These are phyloP conservation scores for Boletus vinaceobasis DNA, from an alignment of 768 basidiomycete species.

Conservation along the genomic window DNA sequence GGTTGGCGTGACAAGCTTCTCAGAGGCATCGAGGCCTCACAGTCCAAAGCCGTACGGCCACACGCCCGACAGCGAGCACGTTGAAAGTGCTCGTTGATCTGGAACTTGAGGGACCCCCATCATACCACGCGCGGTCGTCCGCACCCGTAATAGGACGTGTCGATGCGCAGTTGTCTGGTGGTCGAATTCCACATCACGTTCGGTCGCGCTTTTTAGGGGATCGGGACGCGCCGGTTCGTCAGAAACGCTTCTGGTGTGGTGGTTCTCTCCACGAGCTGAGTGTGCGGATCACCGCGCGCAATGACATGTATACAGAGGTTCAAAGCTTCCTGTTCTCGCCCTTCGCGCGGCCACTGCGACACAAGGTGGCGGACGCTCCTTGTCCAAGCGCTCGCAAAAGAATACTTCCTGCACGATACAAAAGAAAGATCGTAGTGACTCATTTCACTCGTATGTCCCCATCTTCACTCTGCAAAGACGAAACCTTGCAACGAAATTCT, in stretches of 20 bases:
- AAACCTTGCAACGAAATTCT: slow-evolving; percentile 88
- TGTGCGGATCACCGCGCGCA: slow-evolving; percentile 56
- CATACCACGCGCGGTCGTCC: slow-evolving; percentile 82
- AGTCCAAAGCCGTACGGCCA: slow-evolving; percentile 48
- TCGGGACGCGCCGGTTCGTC: slow-evolving; percentile 49
- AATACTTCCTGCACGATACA: neutral
- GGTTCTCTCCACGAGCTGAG: slow-evolving; percentile 71
- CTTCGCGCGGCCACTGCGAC: slow-evolving; percentile 79
- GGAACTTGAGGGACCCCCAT: slow-evolving; percentile 70
- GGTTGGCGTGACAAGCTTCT: slow-evolving; percentile 49
- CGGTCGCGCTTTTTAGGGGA: neutral
- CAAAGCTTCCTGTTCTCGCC: slow-evolving; percentile 75
- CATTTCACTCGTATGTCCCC: slow-evolving; percentile 81
- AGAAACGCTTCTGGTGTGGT: slow-evolving; percentile 68
- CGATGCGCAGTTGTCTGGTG: slow-evolving; percentile 66
- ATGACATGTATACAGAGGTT: slow-evolving; percentile 92
- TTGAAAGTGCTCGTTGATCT: slow-evolving; percentile 75
- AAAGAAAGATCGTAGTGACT: neutral
- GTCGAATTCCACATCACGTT: neutral
- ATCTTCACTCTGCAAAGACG: slow-evolving; percentile 87
- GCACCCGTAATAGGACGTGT: slow-evolving; percentile 88
- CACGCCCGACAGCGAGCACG: slow-evolving; percentile 72
- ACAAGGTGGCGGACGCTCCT: slow-evolving; percentile 86
- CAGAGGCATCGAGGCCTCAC: slow-evolving; percentile 47
- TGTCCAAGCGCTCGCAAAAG: slow-evolving; percentile 51